Percentiles rank a stretch among this genome's conserved stretches.
Evolutionary conservation across 2,329 filamentous ascomycete genomes (phyloP).

Genomic region (Exophiala xenobiotica): DNA sequence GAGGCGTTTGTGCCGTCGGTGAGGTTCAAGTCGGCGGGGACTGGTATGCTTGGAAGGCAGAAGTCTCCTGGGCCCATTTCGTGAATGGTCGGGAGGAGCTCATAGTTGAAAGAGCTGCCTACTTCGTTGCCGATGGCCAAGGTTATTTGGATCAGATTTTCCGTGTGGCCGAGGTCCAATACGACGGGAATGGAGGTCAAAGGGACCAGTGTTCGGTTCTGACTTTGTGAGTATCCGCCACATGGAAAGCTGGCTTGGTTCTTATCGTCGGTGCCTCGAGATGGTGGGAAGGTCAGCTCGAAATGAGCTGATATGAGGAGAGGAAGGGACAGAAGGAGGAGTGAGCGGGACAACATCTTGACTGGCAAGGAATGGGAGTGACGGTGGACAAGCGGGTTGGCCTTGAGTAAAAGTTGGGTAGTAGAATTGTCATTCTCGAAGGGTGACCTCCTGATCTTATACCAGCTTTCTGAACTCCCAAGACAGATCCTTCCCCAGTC

Average conservation of each 20-base stretch:
- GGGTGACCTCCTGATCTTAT: neutral
- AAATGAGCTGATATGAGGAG: slow-evolving; percentile 51
- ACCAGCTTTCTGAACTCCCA: neutral
- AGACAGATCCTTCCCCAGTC: neutral
- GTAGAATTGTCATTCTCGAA: neutral
- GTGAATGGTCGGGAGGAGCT: slow-evolving; percentile 61
- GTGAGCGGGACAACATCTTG: slow-evolving; percentile 13
- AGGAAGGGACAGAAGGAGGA: slow-evolving; percentile 15
- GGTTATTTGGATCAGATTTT: slow-evolving; percentile 54
- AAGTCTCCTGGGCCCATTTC: slow-evolving; percentile 63
- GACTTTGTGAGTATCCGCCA: slow-evolving; percentile 46
- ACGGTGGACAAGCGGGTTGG: neutral
- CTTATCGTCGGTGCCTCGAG: slow-evolving; percentile 50
- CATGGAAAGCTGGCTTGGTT: slow-evolving; percentile 50
- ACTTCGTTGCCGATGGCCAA: slow-evolving; percentile 54
- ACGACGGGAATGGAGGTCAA: slow-evolving; percentile 50
- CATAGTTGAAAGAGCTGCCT: slow-evolving; percentile 65
- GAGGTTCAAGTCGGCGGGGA: slow-evolving; percentile 39
- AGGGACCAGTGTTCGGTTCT: slow-evolving; percentile 50
- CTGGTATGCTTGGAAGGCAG: slow-evolving; percentile 59
- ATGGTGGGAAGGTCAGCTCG: slow-evolving; percentile 51
- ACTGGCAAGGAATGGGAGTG: neutral
- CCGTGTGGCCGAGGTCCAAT: slow-evolving; percentile 53
- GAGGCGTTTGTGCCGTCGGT: slow-evolving; percentile 63
- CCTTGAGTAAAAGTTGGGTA: neutral